phyloP scores from a whole-genome alignment of 768 basidiomycete genomes.

The Termitomyces sp. region DNA sequence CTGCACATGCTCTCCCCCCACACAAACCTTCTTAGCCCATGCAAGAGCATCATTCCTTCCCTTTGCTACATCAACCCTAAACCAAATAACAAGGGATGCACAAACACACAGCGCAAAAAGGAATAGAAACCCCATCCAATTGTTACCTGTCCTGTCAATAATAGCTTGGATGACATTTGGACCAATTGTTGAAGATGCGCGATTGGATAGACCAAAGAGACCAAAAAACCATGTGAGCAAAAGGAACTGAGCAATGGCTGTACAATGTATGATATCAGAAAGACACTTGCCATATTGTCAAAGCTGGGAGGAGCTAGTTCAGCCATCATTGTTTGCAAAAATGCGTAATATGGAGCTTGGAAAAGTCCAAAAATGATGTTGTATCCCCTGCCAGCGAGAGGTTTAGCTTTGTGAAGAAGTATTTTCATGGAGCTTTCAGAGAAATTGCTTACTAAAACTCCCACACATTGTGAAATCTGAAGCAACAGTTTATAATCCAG shows the following conservation, averaged over 20 bases:
- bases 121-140: too few relatives aligned
- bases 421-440: not conserved
- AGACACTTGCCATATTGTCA: too few relatives aligned
- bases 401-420: not conserved
- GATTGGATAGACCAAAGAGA: conserved; percentile 80
- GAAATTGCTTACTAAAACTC: conserved; percentile 68
- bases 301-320: conserved; percentile 86
- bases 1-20: not conserved
- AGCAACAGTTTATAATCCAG: too few relatives aligned
- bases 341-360: conserved; percentile 87
- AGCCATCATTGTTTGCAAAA: conserved; percentile 86
- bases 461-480: conserved; percentile 76
- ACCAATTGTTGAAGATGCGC: conserved; percentile 84
- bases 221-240: conserved; percentile 70
- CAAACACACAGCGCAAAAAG: too few relatives aligned
- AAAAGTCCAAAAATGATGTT: conserved; percentile 79
- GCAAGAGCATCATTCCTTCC: conserved; percentile 59
- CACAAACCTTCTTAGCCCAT: too few relatives aligned
- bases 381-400: conserved; percentile 56
- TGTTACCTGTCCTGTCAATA: too few relatives aligned
- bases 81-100: too few relatives aligned
- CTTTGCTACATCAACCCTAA: conserved; percentile 62
- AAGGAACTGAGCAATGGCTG: not conserved
- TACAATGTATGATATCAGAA: not conserved
- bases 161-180: conserved; percentile 87